Evolutionary conservation across 768 basidiomycete genomes (phyloP), one percentile per base, ranked within the genome.

Genomic region (Cystofilobasidium ferigula): DNA sequence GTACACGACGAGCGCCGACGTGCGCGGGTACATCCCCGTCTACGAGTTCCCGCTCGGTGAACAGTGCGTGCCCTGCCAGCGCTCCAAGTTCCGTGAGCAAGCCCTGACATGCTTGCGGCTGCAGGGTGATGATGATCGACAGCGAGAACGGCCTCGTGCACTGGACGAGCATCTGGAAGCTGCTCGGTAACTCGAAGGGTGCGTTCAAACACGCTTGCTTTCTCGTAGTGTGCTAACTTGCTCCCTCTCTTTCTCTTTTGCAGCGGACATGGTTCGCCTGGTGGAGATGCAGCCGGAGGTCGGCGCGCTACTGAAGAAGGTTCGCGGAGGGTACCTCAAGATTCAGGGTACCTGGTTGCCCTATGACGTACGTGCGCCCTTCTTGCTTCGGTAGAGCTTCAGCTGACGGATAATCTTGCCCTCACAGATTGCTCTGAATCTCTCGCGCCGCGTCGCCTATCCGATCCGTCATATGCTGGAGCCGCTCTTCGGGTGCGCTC

Each of bases 261-360:
- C 65, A 54, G 89, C 89, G 71, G 89, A 92, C 79, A 89, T 92
- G 63, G 87, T 91, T 54, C 89, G 88, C 75, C 90, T 92, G 83
- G 84, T 92, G 71, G 89, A 92, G 78, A 88, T 87, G 3, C 88
- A 90, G 71, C 89, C 89, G 61, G 88, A 90, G 77, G 79, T 92
- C 42, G 88, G 88, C 54, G 89, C 88, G 64, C 87, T 88, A 59
- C 61, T 69, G 45, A 62, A 68, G 20, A 70, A 69, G 62, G 67
- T 71, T 16, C 53, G 69, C 45, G 72, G 69, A 38, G 69, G 70
- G 18, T 89, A 88, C 77, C 82, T 92, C 67, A 90, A 91, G 57
- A 90, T 92, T 51, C 89, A 92, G 73, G 89, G 89, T 36, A 90
- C 89, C 26, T 92, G 89, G 89, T 87, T 91, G 85, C 89, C 89